These are phyloP conservation scores for Lizanozyma gosingica DNA, from an alignment of 1,139 yeast species.

Conservation along the genomic window DNA sequence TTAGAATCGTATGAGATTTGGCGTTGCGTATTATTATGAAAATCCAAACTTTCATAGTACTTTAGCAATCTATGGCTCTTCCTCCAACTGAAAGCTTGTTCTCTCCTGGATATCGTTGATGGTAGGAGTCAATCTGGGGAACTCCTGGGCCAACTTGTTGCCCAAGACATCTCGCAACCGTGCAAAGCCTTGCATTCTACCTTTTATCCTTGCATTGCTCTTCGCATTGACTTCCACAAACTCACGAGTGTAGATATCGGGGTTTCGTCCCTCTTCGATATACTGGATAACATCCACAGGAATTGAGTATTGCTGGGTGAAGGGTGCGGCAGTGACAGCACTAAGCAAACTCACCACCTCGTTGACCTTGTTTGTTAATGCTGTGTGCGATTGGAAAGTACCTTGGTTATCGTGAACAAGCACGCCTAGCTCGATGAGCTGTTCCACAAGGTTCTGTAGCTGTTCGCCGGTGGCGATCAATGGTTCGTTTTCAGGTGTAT, in stretches of 20 bases:
- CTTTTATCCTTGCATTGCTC: conserved; percentile 80
- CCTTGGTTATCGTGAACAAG: conserved; percentile 92
- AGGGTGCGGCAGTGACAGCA: conserved; percentile 24
- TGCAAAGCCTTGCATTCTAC: conserved; percentile 60
- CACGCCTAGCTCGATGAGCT: conserved; percentile 81
- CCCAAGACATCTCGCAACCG: conserved; percentile 58
- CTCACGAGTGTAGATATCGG: conserved; percentile 93
- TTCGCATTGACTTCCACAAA: conserved; percentile 87
- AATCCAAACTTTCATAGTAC: too few relatives aligned
- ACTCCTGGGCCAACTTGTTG: conserved; percentile 59
- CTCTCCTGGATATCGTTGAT: conserved; percentile 44
- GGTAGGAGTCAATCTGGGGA: conserved; percentile 56
- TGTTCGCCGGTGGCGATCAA: conserved; percentile 47
- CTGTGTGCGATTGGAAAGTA: conserved; percentile 45
- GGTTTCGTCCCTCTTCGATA: conserved; percentile 93
- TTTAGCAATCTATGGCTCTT: too few relatives aligned
- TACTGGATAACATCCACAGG: conserved; percentile 76
- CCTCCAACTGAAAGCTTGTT: conserved; percentile 12
- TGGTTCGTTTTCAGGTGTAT: conserved; percentile 27
- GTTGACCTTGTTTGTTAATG: conserved; percentile 32
- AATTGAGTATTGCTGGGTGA: conserved; percentile 36
- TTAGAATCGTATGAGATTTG: too few relatives aligned
- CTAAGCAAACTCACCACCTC: conserved; percentile 31
- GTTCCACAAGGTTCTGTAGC: conserved; percentile 67
- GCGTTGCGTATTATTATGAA: too few relatives aligned